phyloP scores from a whole-genome alignment of 768 basidiomycete genomes.

The Phanerochaete sordida region DNA sequence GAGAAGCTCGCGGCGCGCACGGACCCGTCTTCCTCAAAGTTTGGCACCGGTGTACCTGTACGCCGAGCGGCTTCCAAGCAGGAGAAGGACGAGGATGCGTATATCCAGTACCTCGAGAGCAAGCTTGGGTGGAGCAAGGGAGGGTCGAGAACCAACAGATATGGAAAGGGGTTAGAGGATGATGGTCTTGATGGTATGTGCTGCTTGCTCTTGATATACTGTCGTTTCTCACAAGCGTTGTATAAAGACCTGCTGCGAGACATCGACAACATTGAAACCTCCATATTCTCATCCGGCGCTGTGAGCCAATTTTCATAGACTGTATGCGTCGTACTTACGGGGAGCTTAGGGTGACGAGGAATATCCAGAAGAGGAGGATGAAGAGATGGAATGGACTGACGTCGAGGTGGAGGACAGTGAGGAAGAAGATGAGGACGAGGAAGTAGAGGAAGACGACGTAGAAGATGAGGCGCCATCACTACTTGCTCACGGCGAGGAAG shows the following conservation, averaged over 20 bases:
- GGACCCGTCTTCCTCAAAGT: neutral
- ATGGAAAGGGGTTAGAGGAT: slow-evolving; percentile 44
- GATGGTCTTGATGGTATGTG: slow-evolving; percentile 83
- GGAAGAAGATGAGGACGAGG: slow-evolving; percentile 21
- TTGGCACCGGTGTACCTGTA: neutral
- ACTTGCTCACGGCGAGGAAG: slow-evolving; percentile 13
- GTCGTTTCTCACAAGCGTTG: neutral
- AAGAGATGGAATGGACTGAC: slow-evolving; percentile 21
- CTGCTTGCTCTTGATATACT: neutral
- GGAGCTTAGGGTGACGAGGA: slow-evolving; percentile 9
- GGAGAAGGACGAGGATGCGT: slow-evolving; percentile 74
- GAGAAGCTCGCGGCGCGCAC: slow-evolving; percentile 30
- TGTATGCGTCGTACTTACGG: neutral
- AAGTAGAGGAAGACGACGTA: slow-evolving; percentile 28
- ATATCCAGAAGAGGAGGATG: slow-evolving; percentile 17
- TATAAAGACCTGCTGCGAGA: slow-evolving; percentile 24
- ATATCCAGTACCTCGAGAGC: slow-evolving; percentile 80
- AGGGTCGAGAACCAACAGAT: slow-evolving; percentile 37
- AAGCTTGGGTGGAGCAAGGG: slow-evolving; percentile 58
- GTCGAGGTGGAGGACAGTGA: slow-evolving; percentile 16
- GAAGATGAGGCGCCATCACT: too few relatives aligned
- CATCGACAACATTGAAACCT: slow-evolving; percentile 21
- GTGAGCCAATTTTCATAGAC: slow-evolving; percentile 1
- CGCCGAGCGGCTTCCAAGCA: slow-evolving; percentile 29
- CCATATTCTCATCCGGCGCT: slow-evolving; percentile 5